These are phyloP conservation scores for Penicillium macrosclerotiorum DNA, from an alignment of 495 filamentous ascomycete genomes.

Conservation along the genomic window DNA sequence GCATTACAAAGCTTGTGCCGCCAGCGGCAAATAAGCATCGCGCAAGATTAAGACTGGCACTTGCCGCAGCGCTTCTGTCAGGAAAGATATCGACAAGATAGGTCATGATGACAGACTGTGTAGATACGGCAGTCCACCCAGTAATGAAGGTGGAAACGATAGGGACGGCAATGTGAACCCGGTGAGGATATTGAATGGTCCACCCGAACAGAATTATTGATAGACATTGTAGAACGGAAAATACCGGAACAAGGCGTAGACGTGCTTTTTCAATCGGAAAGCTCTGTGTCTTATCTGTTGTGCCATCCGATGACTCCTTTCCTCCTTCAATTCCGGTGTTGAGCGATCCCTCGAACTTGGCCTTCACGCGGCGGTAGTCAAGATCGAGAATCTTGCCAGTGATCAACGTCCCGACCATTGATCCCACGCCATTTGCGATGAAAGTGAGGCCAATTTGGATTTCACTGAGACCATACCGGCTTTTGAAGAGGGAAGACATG, in stretches of 20 bases:
- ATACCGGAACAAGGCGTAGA: conserved; percentile 39
- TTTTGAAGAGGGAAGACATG: conserved; percentile 50
- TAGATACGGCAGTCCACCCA: conserved; percentile 54
- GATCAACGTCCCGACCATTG: conserved; percentile 47
- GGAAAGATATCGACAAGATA: conserved; percentile 63
- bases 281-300: conserved; percentile 1
- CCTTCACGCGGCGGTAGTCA: conserved; percentile 16
- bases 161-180: conserved; percentile 49
- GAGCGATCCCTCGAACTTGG: conserved; percentile 10
- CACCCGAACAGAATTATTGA: conserved; percentile 56
- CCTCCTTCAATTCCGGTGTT: background rate
- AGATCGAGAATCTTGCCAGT: conserved; percentile 33
- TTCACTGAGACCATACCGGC: conserved; percentile 39
- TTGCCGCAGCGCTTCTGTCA: conserved; percentile 56
- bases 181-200: conserved; percentile 46
- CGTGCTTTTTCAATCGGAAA: conserved; percentile 52
- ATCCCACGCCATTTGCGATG: conserved; percentile 51
- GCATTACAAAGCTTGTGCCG: conserved; percentile 58
- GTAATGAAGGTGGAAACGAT: conserved; percentile 58
- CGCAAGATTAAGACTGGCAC: conserved; percentile 66
- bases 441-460: conserved; percentile 51
- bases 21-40: conserved; percentile 65
- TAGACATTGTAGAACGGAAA: conserved; percentile 38
- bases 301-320: background rate
- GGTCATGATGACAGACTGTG: conserved; percentile 35